Evolutionary conservation across 768 basidiomycete genomes (phyloP).

Genomic region (Mycena rosella): DNA sequence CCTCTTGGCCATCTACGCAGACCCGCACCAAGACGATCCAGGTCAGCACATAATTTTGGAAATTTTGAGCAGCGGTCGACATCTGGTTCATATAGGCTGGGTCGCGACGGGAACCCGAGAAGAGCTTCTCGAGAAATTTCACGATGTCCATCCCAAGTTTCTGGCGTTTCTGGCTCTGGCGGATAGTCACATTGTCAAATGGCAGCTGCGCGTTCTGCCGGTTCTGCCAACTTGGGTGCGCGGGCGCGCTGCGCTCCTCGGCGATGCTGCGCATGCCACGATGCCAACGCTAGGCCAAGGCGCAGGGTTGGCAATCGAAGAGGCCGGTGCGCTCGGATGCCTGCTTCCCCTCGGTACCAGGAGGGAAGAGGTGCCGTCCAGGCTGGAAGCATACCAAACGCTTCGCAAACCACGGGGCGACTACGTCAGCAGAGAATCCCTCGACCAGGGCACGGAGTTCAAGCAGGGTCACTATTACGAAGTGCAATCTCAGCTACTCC

Average conservation of each 20-base stretch:
- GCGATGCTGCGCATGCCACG: too few species aligned
- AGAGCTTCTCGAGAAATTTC: constrained; percentile 8
- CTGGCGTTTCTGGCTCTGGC: too few species aligned
- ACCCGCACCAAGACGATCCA: constrained; percentile 24
- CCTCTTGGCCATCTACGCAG: constrained; percentile 14
- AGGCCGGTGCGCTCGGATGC: too few species aligned
- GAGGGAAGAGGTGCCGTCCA: constrained; percentile 22
- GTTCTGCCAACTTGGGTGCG: too few species aligned
- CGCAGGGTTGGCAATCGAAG: too few species aligned
- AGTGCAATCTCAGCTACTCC: constrained; percentile 14
- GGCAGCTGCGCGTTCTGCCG: too few species aligned
- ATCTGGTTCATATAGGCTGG: constrained; percentile 10
- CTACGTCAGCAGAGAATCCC: constrained; percentile 19
- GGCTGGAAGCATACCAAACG: constrained; percentile 24
- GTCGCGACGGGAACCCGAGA: constrained; percentile 9
- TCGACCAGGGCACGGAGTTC: constrained; percentile 1
- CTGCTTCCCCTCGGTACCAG: constrained; percentile 28
- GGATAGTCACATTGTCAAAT: too few species aligned
- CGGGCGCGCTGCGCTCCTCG: too few species aligned
- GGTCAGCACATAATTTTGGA: not conserved
- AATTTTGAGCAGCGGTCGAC: too few species aligned
- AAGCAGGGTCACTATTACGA: constrained; percentile 20
- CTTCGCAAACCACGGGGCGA: too few species aligned
- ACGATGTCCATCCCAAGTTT: constrained; percentile 25
- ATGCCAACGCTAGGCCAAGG: too few species aligned